A percentile compares a stretch with the other conserved stretches of the same genome.
Conservation (phyloP, 2,329 filamentous ascomycete species). For the Metarhizium guizhouense region DNA sequence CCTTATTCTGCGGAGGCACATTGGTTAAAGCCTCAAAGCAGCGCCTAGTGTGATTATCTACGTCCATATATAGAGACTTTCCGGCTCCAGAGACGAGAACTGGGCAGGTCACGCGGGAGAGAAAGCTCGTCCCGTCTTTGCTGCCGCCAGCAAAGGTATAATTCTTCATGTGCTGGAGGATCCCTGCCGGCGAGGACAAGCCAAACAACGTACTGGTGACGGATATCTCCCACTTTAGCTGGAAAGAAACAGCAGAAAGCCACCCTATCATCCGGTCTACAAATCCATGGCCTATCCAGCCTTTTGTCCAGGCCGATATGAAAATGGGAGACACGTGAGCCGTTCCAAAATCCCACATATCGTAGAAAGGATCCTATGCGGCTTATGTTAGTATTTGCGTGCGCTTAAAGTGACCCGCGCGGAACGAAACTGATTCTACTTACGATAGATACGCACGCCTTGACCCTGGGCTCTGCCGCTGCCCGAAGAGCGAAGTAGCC, state of each 20-base stretch:
- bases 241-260: constrained; percentile 11
- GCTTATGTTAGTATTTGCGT: too few species aligned
- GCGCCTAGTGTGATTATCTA: constrained; percentile 5
- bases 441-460: constrained; percentile 26
- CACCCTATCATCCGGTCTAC: constrained; percentile 12
- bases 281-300: constrained; percentile 10
- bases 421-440: too few species aligned
- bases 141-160: background rate
- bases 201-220: constrained; percentile 12
- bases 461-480: constrained; percentile 30
- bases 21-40: constrained; percentile 3
- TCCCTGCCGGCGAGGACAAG: constrained; percentile 11
- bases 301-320: constrained; percentile 10
- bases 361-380: constrained; percentile 9
- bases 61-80: constrained; percentile 7
- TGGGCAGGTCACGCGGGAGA: constrained; percentile 12
- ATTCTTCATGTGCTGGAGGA: background rate
- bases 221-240: constrained; percentile 16
- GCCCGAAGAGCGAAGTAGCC: constrained; percentile 37
- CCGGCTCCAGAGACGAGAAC: constrained; percentile 12
- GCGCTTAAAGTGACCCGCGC: too few species aligned
- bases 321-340: constrained; percentile 12
- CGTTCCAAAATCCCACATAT: constrained; percentile 15
- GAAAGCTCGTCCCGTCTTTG: constrained; percentile 6
- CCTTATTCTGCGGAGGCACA: constrained; percentile 3